These are phyloP conservation scores for Picea sitchensis DNA, from an alignment of 75 land plant genomes.

Conservation along the genomic window DNA sequence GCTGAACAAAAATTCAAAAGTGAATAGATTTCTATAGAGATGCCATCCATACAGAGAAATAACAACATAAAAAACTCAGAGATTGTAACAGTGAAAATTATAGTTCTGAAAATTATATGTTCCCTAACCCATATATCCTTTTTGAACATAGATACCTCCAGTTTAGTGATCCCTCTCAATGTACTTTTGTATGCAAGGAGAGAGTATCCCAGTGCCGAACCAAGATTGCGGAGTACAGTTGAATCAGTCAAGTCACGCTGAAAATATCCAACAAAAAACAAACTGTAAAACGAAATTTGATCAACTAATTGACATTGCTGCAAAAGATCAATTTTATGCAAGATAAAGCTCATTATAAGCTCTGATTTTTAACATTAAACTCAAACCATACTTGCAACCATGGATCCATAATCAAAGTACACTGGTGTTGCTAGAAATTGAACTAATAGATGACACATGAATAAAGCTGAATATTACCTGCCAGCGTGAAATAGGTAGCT, in stretches of 20 bases:
- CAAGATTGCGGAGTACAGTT: constrained; percentile 88
- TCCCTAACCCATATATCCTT: not conserved
- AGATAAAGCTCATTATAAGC: not conserved
- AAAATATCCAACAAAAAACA: constrained; percentile 9
- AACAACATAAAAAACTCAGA: not conserved
- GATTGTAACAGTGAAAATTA: too few species aligned
- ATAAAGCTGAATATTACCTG: constrained; percentile 54
- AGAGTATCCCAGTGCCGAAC: constrained; percentile 73
- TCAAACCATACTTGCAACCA: not conserved
- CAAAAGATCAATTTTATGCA: not conserved
- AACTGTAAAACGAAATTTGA: not conserved
- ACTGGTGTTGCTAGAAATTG: not conserved
- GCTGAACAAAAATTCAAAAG: too few species aligned
- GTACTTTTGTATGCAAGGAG: constrained; percentile 83
- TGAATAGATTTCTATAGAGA: not conserved
- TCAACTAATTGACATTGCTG: not conserved
- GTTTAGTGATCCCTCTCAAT: constrained; percentile 78
- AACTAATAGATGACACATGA: not conserved
- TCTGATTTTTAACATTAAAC: not conserved
- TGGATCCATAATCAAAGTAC: not conserved
- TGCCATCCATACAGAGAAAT: not conserved
- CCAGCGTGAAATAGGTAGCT: constrained; percentile 82
- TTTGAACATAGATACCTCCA: constrained; percentile 44
- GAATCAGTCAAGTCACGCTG: constrained; percentile 96
- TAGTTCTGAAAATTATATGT: not conserved